Conservation (phyloP, 1,284 basidiomycete genomes). For the Heterobasidion occidentale region DNA sequence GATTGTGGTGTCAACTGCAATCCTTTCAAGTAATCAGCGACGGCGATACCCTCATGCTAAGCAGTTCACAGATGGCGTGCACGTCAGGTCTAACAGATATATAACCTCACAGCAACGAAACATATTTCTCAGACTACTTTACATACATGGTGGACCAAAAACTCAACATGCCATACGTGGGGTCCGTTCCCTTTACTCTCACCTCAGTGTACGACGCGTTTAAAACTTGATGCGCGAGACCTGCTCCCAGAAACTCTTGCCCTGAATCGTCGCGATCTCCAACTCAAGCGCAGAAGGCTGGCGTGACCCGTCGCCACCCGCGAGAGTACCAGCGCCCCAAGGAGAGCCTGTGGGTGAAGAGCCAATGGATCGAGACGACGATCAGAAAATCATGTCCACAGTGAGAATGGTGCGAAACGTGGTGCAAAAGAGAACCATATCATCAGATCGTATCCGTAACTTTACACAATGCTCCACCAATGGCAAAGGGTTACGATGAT, state of each 20-base stretch:
- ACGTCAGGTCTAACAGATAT: too few relatives aligned
- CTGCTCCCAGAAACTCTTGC: conserved; percentile 46
- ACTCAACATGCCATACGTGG: too few relatives aligned
- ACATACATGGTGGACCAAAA: too few relatives aligned
- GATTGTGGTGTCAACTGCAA: too few relatives aligned
- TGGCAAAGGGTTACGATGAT: neutral
- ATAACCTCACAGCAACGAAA: too few relatives aligned
- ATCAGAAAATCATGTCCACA: neutral
- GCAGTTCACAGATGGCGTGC: too few relatives aligned
- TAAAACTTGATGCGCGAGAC: conserved; percentile 17
- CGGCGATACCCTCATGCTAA: too few relatives aligned
- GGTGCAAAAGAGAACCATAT: neutral
- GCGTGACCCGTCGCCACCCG: conserved; percentile 55
- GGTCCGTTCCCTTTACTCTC: neutral
- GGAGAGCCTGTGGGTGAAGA: conserved; percentile 38
- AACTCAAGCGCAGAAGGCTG: conserved; percentile 57
- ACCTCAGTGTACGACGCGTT: neutral
- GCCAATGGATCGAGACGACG: neutral
- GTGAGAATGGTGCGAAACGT: neutral
- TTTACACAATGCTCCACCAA: too few relatives aligned
- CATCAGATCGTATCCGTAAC: too few relatives aligned
- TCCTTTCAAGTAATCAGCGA: too few relatives aligned
- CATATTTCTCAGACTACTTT: too few relatives aligned
- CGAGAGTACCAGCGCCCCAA: conserved; percentile 73
- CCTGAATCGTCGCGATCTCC: conserved; percentile 60